Evolutionary conservation across 2,329 filamentous ascomycete genomes (phyloP).

Genomic region (Verticillium klebahnii): DNA sequence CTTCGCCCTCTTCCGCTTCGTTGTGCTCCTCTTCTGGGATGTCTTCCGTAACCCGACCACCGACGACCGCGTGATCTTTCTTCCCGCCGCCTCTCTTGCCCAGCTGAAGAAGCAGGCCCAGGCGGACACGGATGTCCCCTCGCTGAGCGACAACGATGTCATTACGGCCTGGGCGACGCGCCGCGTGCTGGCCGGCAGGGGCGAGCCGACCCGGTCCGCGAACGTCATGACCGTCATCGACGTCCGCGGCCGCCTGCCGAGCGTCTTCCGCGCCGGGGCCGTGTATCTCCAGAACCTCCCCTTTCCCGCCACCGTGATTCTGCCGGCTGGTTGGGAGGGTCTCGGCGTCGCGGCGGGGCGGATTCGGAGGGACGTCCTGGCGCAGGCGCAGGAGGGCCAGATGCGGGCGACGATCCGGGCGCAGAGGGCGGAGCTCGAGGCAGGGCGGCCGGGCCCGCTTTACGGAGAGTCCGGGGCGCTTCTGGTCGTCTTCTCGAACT

Average conservation of each 20-base stretch:
- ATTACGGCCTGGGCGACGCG: conserved; percentile 34
- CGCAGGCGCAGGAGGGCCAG: conserved; percentile 28
- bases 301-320: conserved; percentile 14
- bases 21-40: conserved; percentile 24
- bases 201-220: conserved; percentile 11
- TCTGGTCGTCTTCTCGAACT: conserved; percentile 29
- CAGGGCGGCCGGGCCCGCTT: conserved; percentile 15
- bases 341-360: not conserved
- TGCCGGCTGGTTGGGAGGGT: not conserved
- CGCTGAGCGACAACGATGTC: conserved; percentile 41
- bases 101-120: conserved; percentile 21
- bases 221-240: conserved; percentile 20
- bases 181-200: conserved; percentile 8
- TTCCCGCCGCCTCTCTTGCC: conserved; percentile 25
- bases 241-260: conserved; percentile 18
- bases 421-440: not conserved
- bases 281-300: conserved; percentile 21
- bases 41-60: conserved; percentile 20
- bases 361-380: conserved; percentile 26
- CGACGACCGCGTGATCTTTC: conserved; percentile 30
- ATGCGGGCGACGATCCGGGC: too few species aligned
- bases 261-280: conserved; percentile 9
- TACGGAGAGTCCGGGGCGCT: conserved; percentile 27
- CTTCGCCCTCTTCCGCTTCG: conserved; percentile 22
- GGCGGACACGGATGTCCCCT: conserved; percentile 17